Base-by-base conservation (phyloP, 495 filamentous ascomycete species). In the Neurospora sp. region DNA sequence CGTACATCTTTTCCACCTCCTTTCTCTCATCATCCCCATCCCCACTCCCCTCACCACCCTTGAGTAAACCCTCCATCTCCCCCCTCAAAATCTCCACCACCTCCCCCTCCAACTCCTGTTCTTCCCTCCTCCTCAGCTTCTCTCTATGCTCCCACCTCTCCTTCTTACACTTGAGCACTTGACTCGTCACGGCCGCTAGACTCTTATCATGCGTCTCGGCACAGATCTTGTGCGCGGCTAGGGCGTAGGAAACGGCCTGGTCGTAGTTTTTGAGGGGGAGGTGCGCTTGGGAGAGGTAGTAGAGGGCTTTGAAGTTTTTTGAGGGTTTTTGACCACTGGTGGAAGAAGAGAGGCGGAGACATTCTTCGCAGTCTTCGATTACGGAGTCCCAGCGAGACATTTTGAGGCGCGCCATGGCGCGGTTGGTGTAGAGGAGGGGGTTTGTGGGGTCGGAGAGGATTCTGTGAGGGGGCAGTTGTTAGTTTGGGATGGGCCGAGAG, bases 221-320 rank as follows among this genome's bases (percentile, higher is more conserved):
- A 77, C 93, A 95, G 35, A 92, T 81, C 0, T 87, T 80, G 82
- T 98, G 96, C 9, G 94, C 96, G 14, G 83, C 85, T 38, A 91
- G 83, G 5, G 94, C 93, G 41, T 89, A 88, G 5, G 86, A 79
- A 38, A 94, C 86, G 0, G 96, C 94, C 76, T 92, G 92, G 74
- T 92, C 88, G 31, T 91, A 91, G 76, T 92, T 89, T 73, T 89
- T 82, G 3, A 98, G 86, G 1, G 86, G 88, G 27, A 97, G 86
- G 75, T 96, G 90, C 5, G 94, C 93, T 79, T 96, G 91, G 5
- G 94, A 91, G 11, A 97, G 89, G 82, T 94, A 91, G 77, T 90
- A 94, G 82, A 89, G 88, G 14, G 92, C 94, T 83, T 99, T 99
- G 78, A 97, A 84, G 27, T 66, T 66, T 18, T 42, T 44, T 1